Evolutionary conservation across 2,329 filamentous ascomycete species (phyloP).

Genomic region (Cordyceps militaris): DNA sequence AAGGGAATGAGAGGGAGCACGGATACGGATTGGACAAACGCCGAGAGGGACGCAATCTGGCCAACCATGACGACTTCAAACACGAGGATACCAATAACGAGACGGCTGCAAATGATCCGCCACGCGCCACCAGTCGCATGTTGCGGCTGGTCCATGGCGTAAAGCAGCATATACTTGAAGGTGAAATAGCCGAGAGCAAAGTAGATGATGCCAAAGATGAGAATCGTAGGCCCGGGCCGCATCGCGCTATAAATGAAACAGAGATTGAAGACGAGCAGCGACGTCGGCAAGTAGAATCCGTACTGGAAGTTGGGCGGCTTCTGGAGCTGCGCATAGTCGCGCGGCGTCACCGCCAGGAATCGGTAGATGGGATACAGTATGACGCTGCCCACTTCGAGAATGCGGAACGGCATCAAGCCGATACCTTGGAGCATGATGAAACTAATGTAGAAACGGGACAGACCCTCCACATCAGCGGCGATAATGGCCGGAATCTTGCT

Average conservation of each 20-base stretch:
- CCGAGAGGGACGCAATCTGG: constrained; percentile 66
- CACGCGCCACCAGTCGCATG: constrained; percentile 90
- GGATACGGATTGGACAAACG: constrained; percentile 64
- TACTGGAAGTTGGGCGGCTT: constrained; percentile 88
- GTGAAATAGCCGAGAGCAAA: constrained; percentile 79
- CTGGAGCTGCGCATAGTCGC: constrained; percentile 77
- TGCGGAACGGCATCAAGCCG: constrained; percentile 86
- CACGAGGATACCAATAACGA: constrained; percentile 77
- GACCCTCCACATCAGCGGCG: constrained; percentile 63
- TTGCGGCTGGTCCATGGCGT: constrained; percentile 96
- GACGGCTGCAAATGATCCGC: constrained; percentile 92
- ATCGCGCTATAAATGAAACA: constrained; percentile 92
- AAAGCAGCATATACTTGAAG: constrained; percentile 95
- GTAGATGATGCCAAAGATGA: constrained; percentile 76
- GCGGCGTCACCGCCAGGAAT: constrained; percentile 75
- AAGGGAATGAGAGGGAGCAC: constrained; percentile 69
- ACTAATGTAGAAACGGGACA: constrained; percentile 84
- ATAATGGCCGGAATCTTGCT: constrained; percentile 69
- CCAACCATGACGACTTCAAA: constrained; percentile 91
- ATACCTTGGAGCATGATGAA: constrained; percentile 90
- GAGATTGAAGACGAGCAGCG: constrained; percentile 87
- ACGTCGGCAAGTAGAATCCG: constrained; percentile 90
- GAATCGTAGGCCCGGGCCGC: constrained; percentile 69
- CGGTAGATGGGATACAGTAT: constrained; percentile 74
- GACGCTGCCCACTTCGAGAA: constrained; percentile 84